A percentile compares a stretch with the other conserved stretches of the same genome.
These are phyloP conservation scores for Rhizophlyctis rosea DNA, from an alignment of 192 early-diverging fungal genomes.

Conservation along the genomic window DNA sequence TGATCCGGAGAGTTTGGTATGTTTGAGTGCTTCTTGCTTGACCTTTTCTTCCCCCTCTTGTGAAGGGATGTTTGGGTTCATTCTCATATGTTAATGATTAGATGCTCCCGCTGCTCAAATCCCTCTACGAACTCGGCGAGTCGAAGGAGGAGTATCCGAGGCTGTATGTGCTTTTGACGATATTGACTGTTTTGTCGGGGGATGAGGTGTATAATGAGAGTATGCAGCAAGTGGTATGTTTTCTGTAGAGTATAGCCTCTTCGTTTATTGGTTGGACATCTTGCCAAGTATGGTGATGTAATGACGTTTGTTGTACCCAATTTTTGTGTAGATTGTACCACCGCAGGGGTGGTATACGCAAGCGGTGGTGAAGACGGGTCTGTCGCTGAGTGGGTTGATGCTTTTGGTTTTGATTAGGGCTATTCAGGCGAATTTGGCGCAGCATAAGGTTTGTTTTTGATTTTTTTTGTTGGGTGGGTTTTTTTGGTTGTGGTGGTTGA, in stretches of 20 bases:
- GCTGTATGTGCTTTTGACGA: constrained; percentile 65
- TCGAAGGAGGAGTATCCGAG: constrained; percentile 57
- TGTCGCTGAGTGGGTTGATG: constrained; percentile 66
- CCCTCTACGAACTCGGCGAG: constrained; percentile 66
- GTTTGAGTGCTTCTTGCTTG: background rate
- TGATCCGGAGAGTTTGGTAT: constrained; percentile 74
- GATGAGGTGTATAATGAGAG: constrained; percentile 71
- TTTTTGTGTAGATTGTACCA: constrained; percentile 47
- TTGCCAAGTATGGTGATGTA: background rate
- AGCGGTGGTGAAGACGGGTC: constrained; percentile 50
- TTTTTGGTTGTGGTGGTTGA: background rate
- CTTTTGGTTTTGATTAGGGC: constrained; percentile 63
- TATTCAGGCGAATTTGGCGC: constrained; percentile 65
- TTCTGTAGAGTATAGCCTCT: background rate
- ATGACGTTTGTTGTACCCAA: background rate
- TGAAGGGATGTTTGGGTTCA: too few species aligned
- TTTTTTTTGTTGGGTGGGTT: background rate
- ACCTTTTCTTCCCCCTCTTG: too few species aligned
- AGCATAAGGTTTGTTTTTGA: constrained; percentile 53
- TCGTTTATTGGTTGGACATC: background rate
- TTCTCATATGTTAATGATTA: too few species aligned
- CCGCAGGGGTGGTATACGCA: constrained; percentile 72
- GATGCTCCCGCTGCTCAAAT: constrained; percentile 61
- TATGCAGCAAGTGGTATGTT: constrained; percentile 68
- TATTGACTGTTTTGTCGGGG: constrained; percentile 65